Evolutionary conservation across 176 grass and related monocot genomes (phyloP), one percentile per base, ranked within the genome.

Genomic region (Thinopyrum elongatum): DNA sequence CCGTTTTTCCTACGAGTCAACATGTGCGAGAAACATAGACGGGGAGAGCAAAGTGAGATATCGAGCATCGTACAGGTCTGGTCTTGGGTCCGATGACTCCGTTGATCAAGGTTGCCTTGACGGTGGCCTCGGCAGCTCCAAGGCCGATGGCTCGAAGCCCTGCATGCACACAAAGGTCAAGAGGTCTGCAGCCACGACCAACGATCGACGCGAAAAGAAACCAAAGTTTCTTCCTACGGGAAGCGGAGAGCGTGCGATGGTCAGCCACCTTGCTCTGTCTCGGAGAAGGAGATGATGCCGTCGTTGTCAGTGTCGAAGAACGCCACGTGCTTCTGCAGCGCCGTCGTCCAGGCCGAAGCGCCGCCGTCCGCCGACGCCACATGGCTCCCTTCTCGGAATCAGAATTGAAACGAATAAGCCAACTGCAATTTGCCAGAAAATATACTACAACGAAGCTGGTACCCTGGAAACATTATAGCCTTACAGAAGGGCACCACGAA

Each of bases 261-360:
- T 62, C 21, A 21, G 11, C 73, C 89, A 87, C 94, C 95, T 81
- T 85, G 65, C 38, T 82, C 83, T 4, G 95, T 97, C 67, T 97
- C 92, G 75, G 78, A 74, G 5, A 89, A 89, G 80, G 93, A 89
- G 80, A 97, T 29, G 86, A 97, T 25, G 21, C 90, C 95, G 46
- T 97, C 88, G 8, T 84, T 90, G 86, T 97, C 75, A 39, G 68
- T 13, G 72, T 97, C 92, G 85, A 97, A 97, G 84, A 97, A 97
- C 35, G 67, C 85, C 42, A 85, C 92, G 82, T 97, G 95, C 77
- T 91, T 92, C 84, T 97, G 81, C 75, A 97, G 86, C 27, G 75
- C 85, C 29, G 95, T 97, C 84, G 78, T 81, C 25, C 73, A 68
- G 29, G 53, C 7, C 29, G 0, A 0, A 77, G 60, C 22, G 8